Base-by-base conservation (phyloP, 129 eudicot species). In the Apium graveolens region DNA sequence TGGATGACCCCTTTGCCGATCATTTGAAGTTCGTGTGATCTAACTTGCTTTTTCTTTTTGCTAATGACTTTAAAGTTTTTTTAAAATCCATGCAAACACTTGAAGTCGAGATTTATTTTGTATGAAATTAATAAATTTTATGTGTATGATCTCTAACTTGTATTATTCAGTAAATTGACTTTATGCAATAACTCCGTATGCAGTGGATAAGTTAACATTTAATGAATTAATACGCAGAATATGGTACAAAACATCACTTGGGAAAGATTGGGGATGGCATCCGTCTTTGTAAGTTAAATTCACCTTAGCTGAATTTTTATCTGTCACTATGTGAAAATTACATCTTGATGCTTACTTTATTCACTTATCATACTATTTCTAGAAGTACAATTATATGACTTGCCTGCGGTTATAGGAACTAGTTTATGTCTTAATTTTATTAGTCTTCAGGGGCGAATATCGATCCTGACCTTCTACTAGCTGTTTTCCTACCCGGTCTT, bases 401-500 rank as follows among this genome's bases (percentile, higher is more conserved):
- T 29, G 60, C 29, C 31, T 57, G 20, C 65, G 27, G 27, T 75
- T 12, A 55, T 7, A 1, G 9, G 55, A 39, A 26, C 46, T 80
- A 35, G 24, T 31, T n/a, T 27, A 37, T 76, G 34, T 79, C 57
- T 27, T 70, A 26, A 68, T 12, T 24, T 53, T 73, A 60, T 76
- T 74, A 32, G 45, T 74, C n/a, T 85, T 79, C 84, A 94, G 98
- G 98, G 98, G 93, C 91, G 76, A 70, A 83, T 81, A 91, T 94
- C 84, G 91, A 94, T 88, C 97, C 96, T 55, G 93, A 94, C 76
- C 97, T 94, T 81, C 85, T 94, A 20, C 80, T 91, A 86, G 93
- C 93, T 81, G 97, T 94, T 70, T 94, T 91, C 84, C 97, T 94
- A 26, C 98, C 97, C n/a, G 92, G 91, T 41, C 97, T 94, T 89